Conservation (phyloP, 225 moss, liverwort and hornwort genomes). For the Pseudoscleropodium purum region DNA sequence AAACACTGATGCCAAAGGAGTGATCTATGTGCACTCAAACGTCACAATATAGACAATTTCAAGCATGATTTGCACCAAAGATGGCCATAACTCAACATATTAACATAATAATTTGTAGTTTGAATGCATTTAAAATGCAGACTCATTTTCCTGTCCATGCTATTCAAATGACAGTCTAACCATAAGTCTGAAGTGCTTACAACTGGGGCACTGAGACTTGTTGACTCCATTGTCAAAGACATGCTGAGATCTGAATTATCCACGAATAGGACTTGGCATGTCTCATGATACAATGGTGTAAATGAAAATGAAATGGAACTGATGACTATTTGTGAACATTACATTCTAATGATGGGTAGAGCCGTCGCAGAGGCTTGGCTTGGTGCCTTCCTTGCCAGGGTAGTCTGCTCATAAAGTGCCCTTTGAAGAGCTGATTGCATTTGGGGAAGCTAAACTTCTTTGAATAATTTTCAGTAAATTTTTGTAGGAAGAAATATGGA, state of each 20-base stretch:
- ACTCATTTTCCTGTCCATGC: neutral
- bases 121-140: neutral
- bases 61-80: neutral
- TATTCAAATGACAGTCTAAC: neutral
- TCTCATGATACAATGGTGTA: neutral
- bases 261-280: neutral
- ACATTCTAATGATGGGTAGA: neutral
- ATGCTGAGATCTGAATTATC: neutral
- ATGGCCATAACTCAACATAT: neutral
- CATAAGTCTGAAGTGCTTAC: neutral
- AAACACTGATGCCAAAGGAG: neutral
- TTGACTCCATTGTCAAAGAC: neutral
- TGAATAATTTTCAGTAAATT: too few relatives aligned
- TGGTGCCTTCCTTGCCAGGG: neutral
- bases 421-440: too few relatives aligned
- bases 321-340: neutral
- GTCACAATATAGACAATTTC: neutral
- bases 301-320: neutral
- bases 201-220: neutral
- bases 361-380: neutral
- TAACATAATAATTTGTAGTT: neutral
- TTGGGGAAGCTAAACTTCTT: too few relatives aligned
- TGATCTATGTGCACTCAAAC: neutral
- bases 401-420: too few relatives aligned
- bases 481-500: too few relatives aligned